A percentile compares a stretch with the other conserved stretches of the same genome.
Evolutionary conservation across 2,329 filamentous ascomycete genomes (phyloP).

Genomic region (Beauveria pseudobassiana): DNA sequence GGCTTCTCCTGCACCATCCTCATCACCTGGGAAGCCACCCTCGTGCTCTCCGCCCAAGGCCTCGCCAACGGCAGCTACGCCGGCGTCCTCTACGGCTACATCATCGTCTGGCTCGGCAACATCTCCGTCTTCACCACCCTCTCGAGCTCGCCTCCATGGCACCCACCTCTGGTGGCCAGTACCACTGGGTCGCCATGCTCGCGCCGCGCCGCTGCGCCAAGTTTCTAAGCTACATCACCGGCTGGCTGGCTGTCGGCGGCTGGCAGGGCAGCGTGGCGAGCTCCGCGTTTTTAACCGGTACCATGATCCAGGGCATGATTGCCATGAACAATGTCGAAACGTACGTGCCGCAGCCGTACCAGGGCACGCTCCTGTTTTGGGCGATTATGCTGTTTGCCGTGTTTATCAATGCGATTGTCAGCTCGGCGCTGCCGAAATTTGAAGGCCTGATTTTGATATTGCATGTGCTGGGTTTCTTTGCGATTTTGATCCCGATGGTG

Average conservation of each 20-base stretch:
- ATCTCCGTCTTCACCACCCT: slow-evolving; percentile 27
- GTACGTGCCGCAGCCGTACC: slow-evolving; percentile 2
- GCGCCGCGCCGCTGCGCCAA: slow-evolving; percentile 35
- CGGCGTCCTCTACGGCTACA: slow-evolving; percentile 41
- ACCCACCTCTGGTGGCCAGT: slow-evolving; percentile 45
- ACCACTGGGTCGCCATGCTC: slow-evolving; percentile 48
- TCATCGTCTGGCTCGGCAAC: slow-evolving; percentile 36
- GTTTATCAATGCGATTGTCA: slow-evolving; percentile 33
- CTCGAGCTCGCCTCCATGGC: slow-evolving; percentile 33
- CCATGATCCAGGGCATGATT: slow-evolving; percentile 20
- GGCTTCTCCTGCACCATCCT: slow-evolving; percentile 39
- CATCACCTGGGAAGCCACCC: slow-evolving; percentile 39
- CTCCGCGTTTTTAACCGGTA: slow-evolving; percentile 18
- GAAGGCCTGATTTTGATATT: slow-evolving; percentile 43
- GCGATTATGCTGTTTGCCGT: slow-evolving; percentile 11
- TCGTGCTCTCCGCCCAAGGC: slow-evolving; percentile 19
- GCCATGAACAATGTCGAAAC: not conserved
- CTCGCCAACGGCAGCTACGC: slow-evolving; percentile 39
- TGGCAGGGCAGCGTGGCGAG: slow-evolving; percentile 21
- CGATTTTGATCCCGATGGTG: slow-evolving; percentile 24
- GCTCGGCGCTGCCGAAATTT: slow-evolving; percentile 38
- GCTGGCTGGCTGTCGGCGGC: slow-evolving; percentile 20
- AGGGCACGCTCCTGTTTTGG: slow-evolving; percentile 10
- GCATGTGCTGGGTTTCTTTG: slow-evolving; percentile 33
- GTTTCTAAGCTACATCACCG: slow-evolving; percentile 25